Base-by-base conservation (phyloP, 2,329 filamentous ascomycete genomes). In the Arthroderma sp. region DNA sequence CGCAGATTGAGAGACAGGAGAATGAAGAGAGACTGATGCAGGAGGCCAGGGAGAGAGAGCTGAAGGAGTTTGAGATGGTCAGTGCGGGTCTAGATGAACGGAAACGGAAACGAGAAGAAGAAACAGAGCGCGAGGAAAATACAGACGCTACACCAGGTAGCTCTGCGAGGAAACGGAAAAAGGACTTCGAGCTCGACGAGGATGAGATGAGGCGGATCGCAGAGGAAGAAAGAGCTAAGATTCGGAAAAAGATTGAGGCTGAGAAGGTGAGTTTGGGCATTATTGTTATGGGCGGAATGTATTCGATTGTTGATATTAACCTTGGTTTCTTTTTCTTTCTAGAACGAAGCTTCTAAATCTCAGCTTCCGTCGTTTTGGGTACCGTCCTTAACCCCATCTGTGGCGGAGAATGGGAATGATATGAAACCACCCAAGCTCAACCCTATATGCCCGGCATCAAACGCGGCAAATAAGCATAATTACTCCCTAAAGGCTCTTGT, bases 331-430 rank as follows among this genome's bases (percentile, higher is more conserved):
- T 37, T 6, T 9, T 22, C 9, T 15, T 40, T 44, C 42, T 45
- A 66, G 58, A 61, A 60, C 44, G 64, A 78, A 58, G 74, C 78
- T 2, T 70, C 74, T 6, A 84, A 82, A 62, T 74, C 77, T 1
- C 73, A 74, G 10, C 67, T 94, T 0, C 85, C 86, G 0, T 93
- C 86, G 0, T 96, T 96, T 66, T 96, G 89, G 91, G 82, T 89
- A 8, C 89, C 87, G 0, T 85, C 83, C 0, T 75, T 89, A 46
- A 93, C 84, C 0, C 86, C 86, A 1, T 71, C 72, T 0, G 41
- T 43, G 9, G 74, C 72, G 33, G 75, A 75, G 39, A 68, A 72
- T 43, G 68, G 79, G 43, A 65, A 73, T 5, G 66, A 75, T 34
- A 65, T 65, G n/a, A 80, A 78, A 58, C 74, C 77, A 43, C 59